phyloP scores from a whole-genome alignment of 202 grass and related monocot species.

The Eragrostis tef region DNA sequence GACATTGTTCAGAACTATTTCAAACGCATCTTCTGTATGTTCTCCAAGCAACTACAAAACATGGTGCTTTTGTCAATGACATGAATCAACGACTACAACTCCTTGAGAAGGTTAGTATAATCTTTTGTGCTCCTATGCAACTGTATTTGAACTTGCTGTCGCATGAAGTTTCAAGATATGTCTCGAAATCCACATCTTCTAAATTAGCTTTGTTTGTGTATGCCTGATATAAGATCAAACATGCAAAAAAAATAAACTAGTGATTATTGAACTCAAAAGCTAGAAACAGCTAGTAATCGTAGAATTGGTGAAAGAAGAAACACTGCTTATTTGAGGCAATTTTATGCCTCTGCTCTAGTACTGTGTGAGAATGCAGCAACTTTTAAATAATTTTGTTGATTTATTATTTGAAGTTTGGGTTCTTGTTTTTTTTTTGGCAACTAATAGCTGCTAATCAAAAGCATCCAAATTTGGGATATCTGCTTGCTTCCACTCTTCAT shows the following conservation, averaged over 20 bases:
- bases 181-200: background rate
- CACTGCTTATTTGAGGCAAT: conserved; percentile 21
- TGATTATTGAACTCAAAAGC: conserved; percentile 27
- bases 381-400: background rate
- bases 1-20: conserved; percentile 65
- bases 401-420: background rate
- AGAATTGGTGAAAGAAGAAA: conserved; percentile 25
- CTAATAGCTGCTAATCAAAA: conserved; percentile 19
- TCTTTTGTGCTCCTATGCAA: conserved; percentile 13
- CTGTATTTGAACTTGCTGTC: conserved; percentile 19
- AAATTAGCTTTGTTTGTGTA: conserved; percentile 12
- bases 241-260: background rate
- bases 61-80: conserved; percentile 58
- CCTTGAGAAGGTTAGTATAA: conserved; percentile 78
- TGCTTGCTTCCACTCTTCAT: background rate
- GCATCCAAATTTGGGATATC: background rate
- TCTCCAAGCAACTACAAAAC: conserved; percentile 61
- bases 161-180: conserved; percentile 25
- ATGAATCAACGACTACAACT: conserved; percentile 72
- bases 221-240: background rate
- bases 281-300: conserved; percentile 3
- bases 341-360: conserved; percentile 16
- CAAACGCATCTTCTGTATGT: conserved; percentile 70
- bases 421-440: background rate
- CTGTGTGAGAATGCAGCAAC: background rate